Evolutionary conservation across 495 filamentous ascomycete genomes (phyloP), one percentile per base, ranked within the genome.

Genomic region (Aspergillus hancockii): DNA sequence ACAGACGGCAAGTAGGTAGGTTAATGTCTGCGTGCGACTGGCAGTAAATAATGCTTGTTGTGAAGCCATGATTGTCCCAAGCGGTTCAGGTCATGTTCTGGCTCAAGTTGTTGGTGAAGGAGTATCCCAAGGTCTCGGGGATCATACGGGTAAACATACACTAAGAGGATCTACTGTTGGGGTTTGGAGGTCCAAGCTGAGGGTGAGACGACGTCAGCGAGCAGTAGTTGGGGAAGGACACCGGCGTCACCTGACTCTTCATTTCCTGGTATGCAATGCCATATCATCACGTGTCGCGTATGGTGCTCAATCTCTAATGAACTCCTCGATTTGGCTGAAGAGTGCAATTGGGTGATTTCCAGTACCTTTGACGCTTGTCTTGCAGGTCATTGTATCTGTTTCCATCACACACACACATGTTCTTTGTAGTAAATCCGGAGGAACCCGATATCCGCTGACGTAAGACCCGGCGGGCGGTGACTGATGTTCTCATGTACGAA

Each of bases 1-100:
- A 51, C 91, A 92, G 62, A 98, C 90, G 58, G 86, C 90, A 49
- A 94, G 76, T 31, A 99, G 83, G 70, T 99, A 99, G 16, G 92
- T 90, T 43, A 84, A 71, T 2, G 88, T 88, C 69, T 98, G 94
- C 8, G 85, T 69, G 49, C 83, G 79, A 7, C 86, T 90, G 34
- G 90, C 86, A 21, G 83, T 86, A 65, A 87, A 83, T 41, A 81
- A 55, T 47, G 74, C 59, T 54, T 64, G 67, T 61, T 63, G 67
- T 45, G 65, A 70, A 49, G 74, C 63, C 76, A 74, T 77, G 0
- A n/a, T 31, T 41, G n/a, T 10, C 34, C 34, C 38, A 3, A n/a
- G 1, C 19, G 25, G 41, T 41, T 25, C 18, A 22, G 32, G 3
- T 53, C 51, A 53, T 53, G 23, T 53, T n/a, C n/a, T 14, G 40